Evolutionary conservation across 164 flowering plant species (phyloP).

Genomic region (Macadamia tetraphylla): DNA sequence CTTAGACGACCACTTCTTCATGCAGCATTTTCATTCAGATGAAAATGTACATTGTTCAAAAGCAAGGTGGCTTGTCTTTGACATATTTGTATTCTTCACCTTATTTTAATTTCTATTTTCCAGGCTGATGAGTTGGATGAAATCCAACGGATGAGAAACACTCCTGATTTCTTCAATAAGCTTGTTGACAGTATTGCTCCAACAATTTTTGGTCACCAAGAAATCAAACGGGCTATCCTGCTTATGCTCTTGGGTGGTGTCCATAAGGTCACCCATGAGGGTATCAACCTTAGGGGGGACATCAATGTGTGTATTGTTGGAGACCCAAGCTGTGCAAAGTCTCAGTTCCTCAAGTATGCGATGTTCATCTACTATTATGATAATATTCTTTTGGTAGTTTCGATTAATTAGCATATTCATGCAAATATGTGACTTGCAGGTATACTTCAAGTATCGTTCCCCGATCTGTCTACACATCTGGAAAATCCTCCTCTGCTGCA

Average conservation of each 20-base stretch:
- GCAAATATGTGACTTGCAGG: conserved; percentile 30
- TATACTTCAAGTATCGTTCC: conserved; percentile 80
- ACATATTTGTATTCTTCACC: neutral
- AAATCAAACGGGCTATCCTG: conserved; percentile 89
- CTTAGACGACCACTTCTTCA: too few relatives aligned
- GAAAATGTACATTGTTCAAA: neutral
- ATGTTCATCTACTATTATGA: neutral
- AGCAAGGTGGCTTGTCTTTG: neutral
- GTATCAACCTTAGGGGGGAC: conserved; percentile 95
- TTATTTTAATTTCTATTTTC: conserved; percentile 10
- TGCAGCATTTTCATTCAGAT: neutral
- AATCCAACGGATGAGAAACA: conserved; percentile 67
- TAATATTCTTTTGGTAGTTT: neutral
- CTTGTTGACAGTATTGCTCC: conserved; percentile 91
- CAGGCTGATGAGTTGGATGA: conserved; percentile 84
- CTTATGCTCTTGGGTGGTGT: conserved; percentile 96
- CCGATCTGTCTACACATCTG: conserved; percentile 96
- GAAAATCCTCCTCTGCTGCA: conserved; percentile 97
- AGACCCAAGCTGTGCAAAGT: conserved; percentile 98
- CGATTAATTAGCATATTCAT: neutral
- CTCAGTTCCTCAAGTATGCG: conserved; percentile 92
- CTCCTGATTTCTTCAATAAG: conserved; percentile 92
- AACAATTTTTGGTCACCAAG: conserved; percentile 91
- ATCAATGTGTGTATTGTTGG: conserved; percentile 98
- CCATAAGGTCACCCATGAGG: conserved; percentile 93